Percentiles rank a stretch among this genome's conserved stretches.
Evolutionary conservation across 2,329 filamentous ascomycete genomes (phyloP).

Genomic region (Clonostachys chloroleuca): DNA sequence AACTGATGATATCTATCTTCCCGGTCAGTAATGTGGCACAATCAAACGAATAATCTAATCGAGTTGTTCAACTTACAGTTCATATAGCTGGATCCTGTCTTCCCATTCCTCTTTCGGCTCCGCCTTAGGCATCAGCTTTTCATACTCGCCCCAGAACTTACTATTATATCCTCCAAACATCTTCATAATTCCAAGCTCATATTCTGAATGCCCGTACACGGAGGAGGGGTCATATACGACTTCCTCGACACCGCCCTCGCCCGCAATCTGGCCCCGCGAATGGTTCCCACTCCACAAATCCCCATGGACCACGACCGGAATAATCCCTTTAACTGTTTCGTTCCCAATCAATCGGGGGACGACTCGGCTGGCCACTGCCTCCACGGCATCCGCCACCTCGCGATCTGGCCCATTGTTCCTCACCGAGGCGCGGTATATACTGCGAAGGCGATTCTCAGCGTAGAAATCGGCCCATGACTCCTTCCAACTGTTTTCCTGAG

Average conservation of each 20-base stretch:
- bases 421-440: conserved; percentile 55
- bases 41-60: not conserved
- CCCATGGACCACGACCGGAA: conserved; percentile 83
- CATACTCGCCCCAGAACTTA: conserved; percentile 74
- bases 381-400: conserved; percentile 59
- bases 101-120: conserved; percentile 80
- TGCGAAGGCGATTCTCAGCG: conserved; percentile 66
- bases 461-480: conserved; percentile 79
- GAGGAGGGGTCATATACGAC: conserved; percentile 79
- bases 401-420: conserved; percentile 59
- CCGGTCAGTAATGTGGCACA: conserved; percentile 8
- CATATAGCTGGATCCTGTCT: conserved; percentile 78
- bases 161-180: conserved; percentile 82
- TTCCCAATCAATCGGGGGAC: conserved; percentile 75
- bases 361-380: conserved; percentile 57
- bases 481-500: conserved; percentile 68
- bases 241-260: conserved; percentile 54
- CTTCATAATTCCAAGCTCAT: conserved; percentile 87
- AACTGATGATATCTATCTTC: conserved; percentile 73
- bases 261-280: conserved; percentile 58
- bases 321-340: conserved; percentile 51
- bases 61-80: conserved; percentile 55
- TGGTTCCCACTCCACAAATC: conserved; percentile 94
- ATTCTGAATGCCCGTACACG: conserved; percentile 85
- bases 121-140: conserved; percentile 68